A percentile compares a stretch with the other conserved stretches of the same genome.
Evolutionary conservation across 768 basidiomycete species (phyloP).

Genomic region (Phylloporus sp.): DNA sequence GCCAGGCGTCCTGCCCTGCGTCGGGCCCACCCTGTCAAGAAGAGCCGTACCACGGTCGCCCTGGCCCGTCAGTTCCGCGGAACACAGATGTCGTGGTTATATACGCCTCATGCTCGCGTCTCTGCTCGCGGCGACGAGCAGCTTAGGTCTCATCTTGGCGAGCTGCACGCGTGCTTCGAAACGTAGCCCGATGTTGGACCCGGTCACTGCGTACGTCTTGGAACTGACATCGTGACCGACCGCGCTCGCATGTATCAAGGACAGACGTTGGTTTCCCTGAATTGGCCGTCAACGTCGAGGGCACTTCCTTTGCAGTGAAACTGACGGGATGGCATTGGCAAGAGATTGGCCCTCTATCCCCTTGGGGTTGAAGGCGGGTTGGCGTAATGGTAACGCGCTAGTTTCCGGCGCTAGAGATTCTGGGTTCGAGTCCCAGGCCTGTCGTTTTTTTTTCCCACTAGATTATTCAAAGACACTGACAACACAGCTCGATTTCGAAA

Average conservation of each 20-base stretch:
- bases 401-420: conserved; percentile 62
- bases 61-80: not conserved
- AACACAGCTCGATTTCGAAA: too few relatives aligned
- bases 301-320: too few relatives aligned
- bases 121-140: conserved; percentile 32
- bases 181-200: too few relatives aligned
- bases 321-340: not conserved
- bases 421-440: conserved; percentile 61
- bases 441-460: conserved; percentile 48
- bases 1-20: conserved; percentile 17
- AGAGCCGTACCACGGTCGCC: not conserved
- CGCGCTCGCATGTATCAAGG: too few relatives aligned
- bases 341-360: not conserved
- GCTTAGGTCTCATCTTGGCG: conserved; percentile 27
- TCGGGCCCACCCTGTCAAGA: not conserved
- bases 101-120: not conserved
- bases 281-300: too few relatives aligned
- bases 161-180: conserved; percentile 28
- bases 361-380: conserved; percentile 37
- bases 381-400: conserved; percentile 64
- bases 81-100: too few relatives aligned
- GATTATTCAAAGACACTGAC: too few relatives aligned
- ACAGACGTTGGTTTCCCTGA: too few relatives aligned
- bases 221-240: too few relatives aligned
- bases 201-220: too few relatives aligned